Base-by-base conservation (phyloP, 2,329 filamentous ascomycete genomes). In the Chalaropsis thielavioides region DNA sequence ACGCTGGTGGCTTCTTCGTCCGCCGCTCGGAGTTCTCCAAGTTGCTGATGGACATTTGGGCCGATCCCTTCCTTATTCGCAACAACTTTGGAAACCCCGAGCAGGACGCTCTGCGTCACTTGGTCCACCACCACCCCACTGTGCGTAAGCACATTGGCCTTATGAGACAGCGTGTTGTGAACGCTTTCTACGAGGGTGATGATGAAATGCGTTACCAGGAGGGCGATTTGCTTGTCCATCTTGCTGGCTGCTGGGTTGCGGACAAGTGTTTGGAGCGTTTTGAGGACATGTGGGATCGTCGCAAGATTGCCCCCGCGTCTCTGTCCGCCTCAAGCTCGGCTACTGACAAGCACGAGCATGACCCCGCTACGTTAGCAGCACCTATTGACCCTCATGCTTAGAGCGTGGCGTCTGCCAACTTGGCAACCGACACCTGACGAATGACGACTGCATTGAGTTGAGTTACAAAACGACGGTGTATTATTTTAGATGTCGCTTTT, bases 11-110 rank as follows among this genome's bases (percentile, higher is more conserved):
- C 51, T 67, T 67, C 49, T 61, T 67, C 3, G 60, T 67, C 44
- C 66, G 66, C 40, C 66, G 66, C 49, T 64, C 62, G 10, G 44
- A n/a, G 22, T 64, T 67, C 22, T 64, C 60, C 11, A 63, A 67
- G 62, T 27, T 67, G 17, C 60, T 67, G n/a, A 63, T 67, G 66
- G 66, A 67, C 27, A 63, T 67, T 60, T 67, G 66, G 66, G 62
- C 62, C 19, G 66, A 67, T 17, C 66, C 66, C 27, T 67, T 67
- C 63, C 62, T 65, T 49, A 49, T 67, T 11, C 66, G 63, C 62
- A 65, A 63, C 63, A 65, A 65, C n/a, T 67, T 63, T 60, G 63
- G n/a, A 13, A 60, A 60, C 4, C 59, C 62, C 11, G 66, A 67
- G 60, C 66, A 67, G 66, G 66, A 67, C 19, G 63, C 66, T 46